These are phyloP conservation scores for Anaeromyces robustus DNA, from an alignment of 192 early-diverging fungal genomes.

Conservation along the genomic window DNA sequence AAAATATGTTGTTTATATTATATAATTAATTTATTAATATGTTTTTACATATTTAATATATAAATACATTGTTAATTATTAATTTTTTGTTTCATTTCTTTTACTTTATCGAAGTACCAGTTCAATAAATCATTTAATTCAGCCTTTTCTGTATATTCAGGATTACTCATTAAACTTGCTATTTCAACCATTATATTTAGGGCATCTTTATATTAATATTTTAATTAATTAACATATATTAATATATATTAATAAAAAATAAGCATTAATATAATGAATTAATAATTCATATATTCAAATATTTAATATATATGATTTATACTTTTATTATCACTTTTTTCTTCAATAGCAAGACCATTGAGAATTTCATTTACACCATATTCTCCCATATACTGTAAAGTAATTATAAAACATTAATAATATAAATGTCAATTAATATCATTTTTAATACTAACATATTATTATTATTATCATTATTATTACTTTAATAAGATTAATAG, in stretches of 20 bases:
- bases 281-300: too few species aligned
- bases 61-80: not conserved
- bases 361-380: not conserved
- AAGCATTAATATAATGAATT: too few species aligned
- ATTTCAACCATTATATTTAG: constrained; percentile 28
- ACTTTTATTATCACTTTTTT: not conserved
- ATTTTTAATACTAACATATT: not conserved
- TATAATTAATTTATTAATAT: too few species aligned
- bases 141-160: constrained; percentile 38
- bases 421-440: not conserved
- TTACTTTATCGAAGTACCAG: constrained; percentile 3
- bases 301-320: not conserved
- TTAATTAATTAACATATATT: too few species aligned
- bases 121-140: constrained; percentile 26
- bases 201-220: too few species aligned
- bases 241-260: too few species aligned
- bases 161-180: constrained; percentile 19
- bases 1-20: too few species aligned
- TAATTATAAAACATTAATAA: not conserved
- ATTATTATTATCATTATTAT: not conserved
- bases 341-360: not conserved
- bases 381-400: not conserved
- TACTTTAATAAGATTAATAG: not conserved
- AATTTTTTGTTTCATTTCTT: not conserved
- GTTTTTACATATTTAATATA: too few species aligned